Percentiles rank a stretch among this genome's conserved stretches.
phyloP scores from a whole-genome alignment of 139 green algal species.

The Chlorella sp. region DNA sequence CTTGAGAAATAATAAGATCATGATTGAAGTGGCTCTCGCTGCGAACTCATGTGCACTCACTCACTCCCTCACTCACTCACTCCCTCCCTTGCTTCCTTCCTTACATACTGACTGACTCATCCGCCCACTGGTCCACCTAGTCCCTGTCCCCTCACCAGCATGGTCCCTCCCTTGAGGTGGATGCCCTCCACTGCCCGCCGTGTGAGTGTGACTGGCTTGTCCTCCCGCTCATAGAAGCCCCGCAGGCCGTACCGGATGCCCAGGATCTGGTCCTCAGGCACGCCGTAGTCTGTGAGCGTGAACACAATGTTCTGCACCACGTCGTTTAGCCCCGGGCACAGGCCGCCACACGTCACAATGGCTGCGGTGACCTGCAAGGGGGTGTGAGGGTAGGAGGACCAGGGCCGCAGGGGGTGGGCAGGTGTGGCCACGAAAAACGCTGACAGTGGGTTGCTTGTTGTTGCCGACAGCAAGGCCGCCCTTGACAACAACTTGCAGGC shows the following conservation, averaged over 20 bases:
- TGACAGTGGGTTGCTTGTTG: too few species aligned
- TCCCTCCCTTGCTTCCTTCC: too few species aligned
- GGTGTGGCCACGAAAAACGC: too few species aligned
- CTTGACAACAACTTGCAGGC: too few species aligned
- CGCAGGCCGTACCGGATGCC: slow-evolving; percentile 88
- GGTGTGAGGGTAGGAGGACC: not conserved
- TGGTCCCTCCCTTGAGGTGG: slow-evolving; percentile 89
- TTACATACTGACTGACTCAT: too few species aligned
- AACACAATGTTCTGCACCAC: slow-evolving; percentile 91
- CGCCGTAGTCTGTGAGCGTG: slow-evolving; percentile 70
- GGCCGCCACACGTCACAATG: slow-evolving; percentile 94
- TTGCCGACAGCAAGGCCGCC: too few species aligned
- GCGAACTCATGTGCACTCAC: too few species aligned
- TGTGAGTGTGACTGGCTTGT: slow-evolving; percentile 80
- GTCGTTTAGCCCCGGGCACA: slow-evolving; percentile 97
- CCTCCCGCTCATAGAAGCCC: slow-evolving; percentile 83
- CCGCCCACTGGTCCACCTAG: too few species aligned
- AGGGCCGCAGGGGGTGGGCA: not conserved
- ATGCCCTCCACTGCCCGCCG: slow-evolving; percentile 79
- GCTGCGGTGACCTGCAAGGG: slow-evolving; percentile 66
- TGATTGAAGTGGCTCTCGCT: too few species aligned
- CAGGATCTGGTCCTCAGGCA: slow-evolving; percentile 81
- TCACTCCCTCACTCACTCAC: too few species aligned
- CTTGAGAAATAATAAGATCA: too few species aligned
- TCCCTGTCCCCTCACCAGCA: slow-evolving; percentile 65